Evolutionary conservation across 192 early-diverging fungal genomes (phyloP), one percentile per base, ranked within the genome.

Genomic region (Pilobolus umbonatus): DNA sequence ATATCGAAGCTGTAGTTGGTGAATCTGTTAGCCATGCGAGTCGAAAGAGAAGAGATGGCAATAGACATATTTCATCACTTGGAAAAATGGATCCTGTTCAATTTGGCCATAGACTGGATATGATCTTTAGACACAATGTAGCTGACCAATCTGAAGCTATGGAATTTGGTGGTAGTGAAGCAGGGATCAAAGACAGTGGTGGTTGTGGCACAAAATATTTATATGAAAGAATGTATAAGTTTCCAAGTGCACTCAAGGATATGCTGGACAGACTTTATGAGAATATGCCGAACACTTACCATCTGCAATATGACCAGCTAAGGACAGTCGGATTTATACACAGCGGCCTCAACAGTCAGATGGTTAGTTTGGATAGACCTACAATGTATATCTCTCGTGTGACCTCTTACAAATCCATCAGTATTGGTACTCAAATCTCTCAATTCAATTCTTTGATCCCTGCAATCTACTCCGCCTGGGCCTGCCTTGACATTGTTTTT

Each of bases 1-100:
- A 42, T 42, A 42, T 42, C 40, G 40, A 42, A n/a, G 40, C 40
- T 42, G 40, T 42, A 42, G 40, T 42, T 42, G 40, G 40, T 5
- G 40, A 42, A 42, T 42, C 40, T 42, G 40, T 42, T 42, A 42
- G 40, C 40, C 40, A 42, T 42, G 40, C 40, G 40, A 42, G 40
- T 42, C 40, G 40, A 42, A 42, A 42, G 40, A 42, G 40, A 15
- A 42, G 17, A 42, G 17, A 42, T 42, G 40, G 11, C 40, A 42
- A 42, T 42, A 42, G 40, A 42, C 40, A 42, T 42, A 42, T 42
- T 42, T 42, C 40, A 42, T 42, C 40, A 42, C 40, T 42, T 42
- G 40, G n/a, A 42, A 42, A 15, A 42, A 42, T 42, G 40, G 40
- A 42, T 42, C 40, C 40, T 42, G 40, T 42, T 42, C 40, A 42